A percentile compares a stretch with the other conserved stretches of the same genome.
phyloP scores from a whole-genome alignment of 2,329 filamentous ascomycete genomes.

The Alternaria atra region DNA sequence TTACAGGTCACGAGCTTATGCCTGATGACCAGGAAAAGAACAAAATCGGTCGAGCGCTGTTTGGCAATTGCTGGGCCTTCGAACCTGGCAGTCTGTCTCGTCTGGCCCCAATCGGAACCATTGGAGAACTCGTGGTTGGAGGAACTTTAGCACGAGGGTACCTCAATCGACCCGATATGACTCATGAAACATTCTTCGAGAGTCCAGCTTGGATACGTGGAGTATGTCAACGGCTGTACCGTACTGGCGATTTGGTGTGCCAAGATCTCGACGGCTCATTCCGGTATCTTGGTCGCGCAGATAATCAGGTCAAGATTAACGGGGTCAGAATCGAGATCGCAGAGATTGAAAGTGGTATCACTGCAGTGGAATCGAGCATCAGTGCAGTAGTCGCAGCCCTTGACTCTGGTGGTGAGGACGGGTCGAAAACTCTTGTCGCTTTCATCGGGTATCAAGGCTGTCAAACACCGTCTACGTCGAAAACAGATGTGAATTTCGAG shows the following conservation, averaged over 20 bases:
- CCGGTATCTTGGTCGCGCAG: not conserved
- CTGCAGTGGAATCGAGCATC: not conserved
- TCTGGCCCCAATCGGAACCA: not conserved
- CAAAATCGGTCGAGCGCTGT: not conserved
- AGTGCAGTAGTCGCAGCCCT: not conserved
- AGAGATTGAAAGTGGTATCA: not conserved
- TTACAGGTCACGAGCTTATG: not conserved
- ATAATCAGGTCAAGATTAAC: not conserved
- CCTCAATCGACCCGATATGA: not conserved
- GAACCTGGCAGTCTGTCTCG: not conserved
- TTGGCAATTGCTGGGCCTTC: not conserved
- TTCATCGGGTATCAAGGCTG: not conserved
- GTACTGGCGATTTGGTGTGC: not conserved
- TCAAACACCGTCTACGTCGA: not conserved
- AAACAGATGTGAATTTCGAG: not conserved
- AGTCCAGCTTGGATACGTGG: not conserved
- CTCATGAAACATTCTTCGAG: not conserved
- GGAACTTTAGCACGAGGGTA: not conserved
- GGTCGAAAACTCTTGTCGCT: not conserved
- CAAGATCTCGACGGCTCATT: not conserved
- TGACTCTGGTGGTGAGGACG: not conserved
- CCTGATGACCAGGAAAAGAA: not conserved
- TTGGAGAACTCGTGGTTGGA: not conserved
- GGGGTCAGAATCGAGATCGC: not conserved
- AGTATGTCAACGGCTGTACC: not conserved